phyloP scores from a whole-genome alignment of 2,329 filamentous ascomycete genomes.

The Scolecobasidium constrictum region DNA sequence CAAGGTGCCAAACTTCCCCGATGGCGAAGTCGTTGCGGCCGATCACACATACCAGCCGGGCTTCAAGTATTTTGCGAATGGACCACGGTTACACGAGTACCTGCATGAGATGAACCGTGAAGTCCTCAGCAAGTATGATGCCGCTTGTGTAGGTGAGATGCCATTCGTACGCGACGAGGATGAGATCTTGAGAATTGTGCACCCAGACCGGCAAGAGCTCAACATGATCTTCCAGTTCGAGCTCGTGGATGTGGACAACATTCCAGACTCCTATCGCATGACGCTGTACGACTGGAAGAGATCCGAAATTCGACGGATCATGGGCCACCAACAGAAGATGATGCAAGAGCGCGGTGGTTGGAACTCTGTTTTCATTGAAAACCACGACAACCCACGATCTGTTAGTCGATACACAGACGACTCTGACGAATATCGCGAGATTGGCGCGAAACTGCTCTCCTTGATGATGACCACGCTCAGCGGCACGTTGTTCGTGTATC shows the following conservation, averaged over 20 bases:
- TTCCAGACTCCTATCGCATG: conserved; percentile 19
- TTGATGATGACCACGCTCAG: conserved; percentile 35
- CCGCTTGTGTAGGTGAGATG: conserved; percentile 53
- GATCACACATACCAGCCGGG: conserved; percentile 36
- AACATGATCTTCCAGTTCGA: conserved; percentile 41
- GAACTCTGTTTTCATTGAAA: conserved; percentile 43
- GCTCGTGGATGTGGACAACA: conserved; percentile 29
- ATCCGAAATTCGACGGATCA: conserved; percentile 22
- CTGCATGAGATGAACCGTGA: conserved; percentile 41
- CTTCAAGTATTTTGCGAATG: conserved; percentile 42
- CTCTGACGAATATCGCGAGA: conserved; percentile 31
- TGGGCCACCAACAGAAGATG: conserved; percentile 29
- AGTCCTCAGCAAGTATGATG: conserved; percentile 44
- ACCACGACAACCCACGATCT: conserved; percentile 42
- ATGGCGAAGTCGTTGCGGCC: conserved; percentile 30
- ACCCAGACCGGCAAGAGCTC: conserved; percentile 28
- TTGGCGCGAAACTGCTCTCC: conserved; percentile 36
- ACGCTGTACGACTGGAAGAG: conserved; percentile 26
- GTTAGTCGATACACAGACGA: conserved; percentile 39
- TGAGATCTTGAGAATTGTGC: conserved; percentile 32
- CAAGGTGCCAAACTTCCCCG: conserved; percentile 30
- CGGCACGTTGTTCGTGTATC: conserved; percentile 42
- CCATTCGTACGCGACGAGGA: conserved; percentile 37
- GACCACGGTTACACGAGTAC: conserved; percentile 47
- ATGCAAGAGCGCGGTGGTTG: conserved; percentile 35